Percentiles rank a stretch among this genome's conserved stretches.
Evolutionary conservation across 768 basidiomycete genomes (phyloP).

Genomic region (Leccinum disarticulatum): DNA sequence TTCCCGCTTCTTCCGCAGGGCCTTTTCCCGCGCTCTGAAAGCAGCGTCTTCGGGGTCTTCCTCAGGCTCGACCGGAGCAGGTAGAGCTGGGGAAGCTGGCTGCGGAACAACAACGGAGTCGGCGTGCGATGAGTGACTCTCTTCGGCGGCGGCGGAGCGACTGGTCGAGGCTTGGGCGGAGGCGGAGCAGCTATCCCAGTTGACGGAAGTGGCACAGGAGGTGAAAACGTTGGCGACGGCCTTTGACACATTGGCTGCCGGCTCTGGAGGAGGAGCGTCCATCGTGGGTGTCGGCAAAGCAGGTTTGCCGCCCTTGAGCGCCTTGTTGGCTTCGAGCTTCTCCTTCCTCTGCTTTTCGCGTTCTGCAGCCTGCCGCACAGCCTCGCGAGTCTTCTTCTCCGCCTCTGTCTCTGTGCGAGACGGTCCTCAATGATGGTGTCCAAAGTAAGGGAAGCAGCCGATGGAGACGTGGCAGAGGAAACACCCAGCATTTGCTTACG

Average conservation of each 20-base stretch:
- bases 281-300: conserved; percentile 44
- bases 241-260: conserved; percentile 30
- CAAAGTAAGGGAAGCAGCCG: conserved; percentile 47
- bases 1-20: conserved; percentile 68
- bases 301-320: conserved; percentile 48
- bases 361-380: conserved; percentile 80
- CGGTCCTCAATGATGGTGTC: conserved; percentile 86
- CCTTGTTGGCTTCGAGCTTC: conserved; percentile 74
- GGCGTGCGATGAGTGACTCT: conserved; percentile 9
- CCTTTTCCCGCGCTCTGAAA: conserved; percentile 66
- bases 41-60: conserved; percentile 79
- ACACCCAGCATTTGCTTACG: conserved; percentile 87
- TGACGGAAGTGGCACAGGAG: conserved; percentile 16
- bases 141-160: conserved; percentile 40
- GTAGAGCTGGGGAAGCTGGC: conserved; percentile 19
- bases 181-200: conserved; percentile 39
- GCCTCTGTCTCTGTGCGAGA: conserved; percentile 84
- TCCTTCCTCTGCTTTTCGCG: conserved; percentile 71
- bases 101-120: conserved; percentile 24
- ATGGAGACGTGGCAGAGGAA: conserved; percentile 37
- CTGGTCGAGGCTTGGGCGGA: conserved; percentile 25
- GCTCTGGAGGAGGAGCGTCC: conserved; percentile 43
- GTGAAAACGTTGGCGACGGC: too few relatives aligned
- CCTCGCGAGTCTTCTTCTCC: conserved; percentile 75
- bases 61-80: conserved; percentile 40